A percentile compares a stretch with the other conserved stretches of the same genome.
Evolutionary conservation across 345 rosid species (phyloP).

Genomic region (Rubroshorea leprosula): DNA sequence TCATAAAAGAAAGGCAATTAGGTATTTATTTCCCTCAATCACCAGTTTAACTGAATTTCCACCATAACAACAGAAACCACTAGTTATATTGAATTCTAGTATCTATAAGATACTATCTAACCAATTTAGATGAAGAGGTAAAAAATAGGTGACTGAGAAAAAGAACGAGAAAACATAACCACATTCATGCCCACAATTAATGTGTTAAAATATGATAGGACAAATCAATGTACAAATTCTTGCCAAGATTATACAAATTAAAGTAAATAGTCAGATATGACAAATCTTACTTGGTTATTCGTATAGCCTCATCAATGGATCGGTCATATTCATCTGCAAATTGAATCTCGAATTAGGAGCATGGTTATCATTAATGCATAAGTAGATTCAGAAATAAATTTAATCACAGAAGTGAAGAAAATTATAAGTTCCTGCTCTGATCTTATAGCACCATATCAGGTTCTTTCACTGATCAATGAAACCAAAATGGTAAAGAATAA

Average conservation of each 20-base stretch:
- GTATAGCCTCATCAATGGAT: slow-evolving; percentile 64
- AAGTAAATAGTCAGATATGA: slow-evolving; percentile 10
- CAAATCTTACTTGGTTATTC: slow-evolving; percentile 49
- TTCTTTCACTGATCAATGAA: too few relatives aligned
- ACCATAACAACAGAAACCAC: too few relatives aligned
- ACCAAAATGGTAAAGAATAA: not conserved
- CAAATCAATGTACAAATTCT: not conserved
- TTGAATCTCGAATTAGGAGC: slow-evolving; percentile 15
- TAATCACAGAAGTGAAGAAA: not conserved
- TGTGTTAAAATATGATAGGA: not conserved
- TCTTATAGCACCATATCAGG: not conserved
- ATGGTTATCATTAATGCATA: not conserved
- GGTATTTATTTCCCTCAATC: too few relatives aligned
- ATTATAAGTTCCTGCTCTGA: not conserved
- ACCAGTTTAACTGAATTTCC: too few relatives aligned
- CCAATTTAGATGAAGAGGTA: too few relatives aligned
- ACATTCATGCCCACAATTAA: too few relatives aligned
- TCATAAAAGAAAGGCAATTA: too few relatives aligned
- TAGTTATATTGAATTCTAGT: too few relatives aligned
- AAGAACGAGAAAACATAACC: not conserved
- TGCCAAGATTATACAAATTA: not conserved
- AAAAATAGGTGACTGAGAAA: too few relatives aligned
- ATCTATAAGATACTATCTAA: too few relatives aligned
- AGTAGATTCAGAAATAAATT: not conserved
- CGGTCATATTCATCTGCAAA: slow-evolving; percentile 70